Evolutionary conservation across 371 early-diverging fungal species (phyloP).

Genomic region (Mucor saturninus): DNA sequence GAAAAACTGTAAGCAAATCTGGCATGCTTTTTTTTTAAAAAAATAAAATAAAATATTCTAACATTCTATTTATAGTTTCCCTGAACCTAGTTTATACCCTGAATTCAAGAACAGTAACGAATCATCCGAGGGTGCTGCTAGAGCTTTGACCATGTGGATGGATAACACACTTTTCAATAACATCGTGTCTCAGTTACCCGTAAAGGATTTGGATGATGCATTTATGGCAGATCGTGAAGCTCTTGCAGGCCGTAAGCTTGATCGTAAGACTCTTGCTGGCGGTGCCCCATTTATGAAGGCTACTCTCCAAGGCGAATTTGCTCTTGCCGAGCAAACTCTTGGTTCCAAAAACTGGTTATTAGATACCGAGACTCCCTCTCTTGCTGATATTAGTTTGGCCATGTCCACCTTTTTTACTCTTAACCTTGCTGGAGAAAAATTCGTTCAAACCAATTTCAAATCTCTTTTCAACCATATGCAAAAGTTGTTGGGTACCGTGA

Average conservation of each 20-base stretch:
- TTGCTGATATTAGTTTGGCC: constrained; percentile 20
- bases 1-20: constrained; percentile 43
- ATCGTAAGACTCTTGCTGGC: constrained; percentile 7
- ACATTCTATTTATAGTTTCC: constrained; percentile 6
- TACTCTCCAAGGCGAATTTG: constrained; percentile 14
- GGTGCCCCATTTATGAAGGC: constrained; percentile 22
- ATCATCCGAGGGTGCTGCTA: constrained; percentile 7
- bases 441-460: constrained; percentile 14
- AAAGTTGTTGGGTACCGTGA: constrained; percentile 27
- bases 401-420: constrained; percentile 14
- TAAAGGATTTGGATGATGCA: constrained; percentile 9
- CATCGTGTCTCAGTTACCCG: constrained; percentile 21
- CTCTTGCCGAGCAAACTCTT: constrained; percentile 7
- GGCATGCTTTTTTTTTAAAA: neutral
- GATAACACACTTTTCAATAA: constrained; percentile 17
- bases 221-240: constrained; percentile 23
- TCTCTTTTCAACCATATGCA: constrained; percentile 32
- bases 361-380: constrained; percentile 14
- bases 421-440: constrained; percentile 12
- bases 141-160: constrained; percentile 24
- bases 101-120: constrained; percentile 4
- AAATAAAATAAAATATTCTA: neutral
- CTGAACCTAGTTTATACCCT: constrained; percentile 27
- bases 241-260: constrained; percentile 15
- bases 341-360: constrained; percentile 23